Evolutionary conservation across 805 yeast genomes (phyloP).

Genomic region (Scheffersomyces ergatensis): DNA sequence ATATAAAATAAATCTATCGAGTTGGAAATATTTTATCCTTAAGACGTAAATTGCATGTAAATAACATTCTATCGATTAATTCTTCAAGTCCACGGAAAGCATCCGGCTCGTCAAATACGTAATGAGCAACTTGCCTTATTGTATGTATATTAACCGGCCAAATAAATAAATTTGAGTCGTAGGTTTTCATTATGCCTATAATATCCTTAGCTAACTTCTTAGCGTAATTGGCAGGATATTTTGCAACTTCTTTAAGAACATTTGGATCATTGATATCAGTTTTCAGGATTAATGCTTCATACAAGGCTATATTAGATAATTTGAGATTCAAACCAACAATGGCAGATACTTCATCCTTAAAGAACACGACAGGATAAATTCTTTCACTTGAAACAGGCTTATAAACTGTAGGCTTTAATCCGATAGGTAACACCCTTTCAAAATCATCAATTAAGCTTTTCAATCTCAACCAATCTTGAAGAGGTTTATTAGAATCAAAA

Average conservation of each 20-base stretch:
- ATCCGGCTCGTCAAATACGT: conserved; percentile 17
- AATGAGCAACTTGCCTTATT: conserved; percentile 23
- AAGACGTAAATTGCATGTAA: conserved; percentile 1
- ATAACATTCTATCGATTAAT: conserved; percentile 15
- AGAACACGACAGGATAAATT: conserved; percentile 31
- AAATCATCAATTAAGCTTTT: conserved; percentile 24
- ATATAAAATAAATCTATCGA: background rate
- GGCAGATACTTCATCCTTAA: conserved; percentile 35
- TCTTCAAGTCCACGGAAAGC: conserved; percentile 16
- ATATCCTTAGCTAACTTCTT: conserved; percentile 31
- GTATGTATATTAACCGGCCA: conserved; percentile 38
- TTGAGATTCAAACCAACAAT: conserved; percentile 27
- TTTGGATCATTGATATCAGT: conserved; percentile 11
- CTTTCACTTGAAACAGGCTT: conserved; percentile 19
- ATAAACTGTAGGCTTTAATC: conserved; percentile 30
- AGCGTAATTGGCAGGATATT: conserved; percentile 22
- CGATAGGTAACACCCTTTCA: conserved; percentile 25
- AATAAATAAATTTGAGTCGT: conserved; percentile 27
- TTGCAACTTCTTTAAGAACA: conserved; percentile 17
- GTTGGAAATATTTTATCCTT: conserved; percentile 1
- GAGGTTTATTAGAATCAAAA: conserved; percentile 17
- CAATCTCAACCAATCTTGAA: conserved; percentile 25
- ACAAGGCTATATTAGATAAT: conserved; percentile 27
- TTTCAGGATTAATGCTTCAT: conserved; percentile 22
- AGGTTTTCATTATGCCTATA: conserved; percentile 37